phyloP scores from a whole-genome alignment of 805 yeast species.

The Kuraishia hungarica region DNA sequence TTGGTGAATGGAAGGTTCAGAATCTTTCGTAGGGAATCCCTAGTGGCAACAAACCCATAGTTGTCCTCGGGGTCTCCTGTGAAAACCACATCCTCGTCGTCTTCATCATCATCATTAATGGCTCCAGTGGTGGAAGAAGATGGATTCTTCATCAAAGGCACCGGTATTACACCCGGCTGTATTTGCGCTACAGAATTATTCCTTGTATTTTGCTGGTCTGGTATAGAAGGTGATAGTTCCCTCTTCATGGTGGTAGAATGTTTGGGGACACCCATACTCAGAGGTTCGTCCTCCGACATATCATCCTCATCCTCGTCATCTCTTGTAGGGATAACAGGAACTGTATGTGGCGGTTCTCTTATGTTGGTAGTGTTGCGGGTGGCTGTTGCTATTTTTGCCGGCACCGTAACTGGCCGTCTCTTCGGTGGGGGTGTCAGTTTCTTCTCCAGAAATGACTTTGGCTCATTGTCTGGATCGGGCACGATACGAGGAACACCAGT shows the following conservation, averaged over 20 bases:
- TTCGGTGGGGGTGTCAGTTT: background rate
- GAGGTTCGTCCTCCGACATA: background rate
- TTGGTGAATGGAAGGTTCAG: conserved; percentile 11
- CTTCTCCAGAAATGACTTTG: background rate
- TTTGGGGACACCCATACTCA: background rate
- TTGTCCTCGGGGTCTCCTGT: conserved; percentile 1
- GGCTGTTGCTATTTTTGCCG: background rate
- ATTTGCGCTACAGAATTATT: background rate
- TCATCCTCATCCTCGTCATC: background rate
- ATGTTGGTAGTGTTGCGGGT: too few species aligned
- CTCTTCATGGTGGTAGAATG: background rate
- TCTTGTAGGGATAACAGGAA: background rate
- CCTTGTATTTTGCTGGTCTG: background rate
- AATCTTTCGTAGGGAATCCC: conserved; percentile 11
- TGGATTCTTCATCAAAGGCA: background rate
- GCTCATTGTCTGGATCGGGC: background rate
- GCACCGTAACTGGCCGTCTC: background rate
- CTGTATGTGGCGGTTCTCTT: background rate
- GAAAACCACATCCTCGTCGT: conserved; percentile 4
- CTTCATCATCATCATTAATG: background rate
- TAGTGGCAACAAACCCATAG: conserved; percentile 9
- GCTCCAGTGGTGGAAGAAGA: background rate
- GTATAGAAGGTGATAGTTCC: background rate
- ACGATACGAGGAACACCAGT: background rate
- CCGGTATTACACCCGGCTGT: background rate